Base-by-base conservation (phyloP, 2,329 filamentous ascomycete genomes). In the Pseudogymnoascus sp. region DNA sequence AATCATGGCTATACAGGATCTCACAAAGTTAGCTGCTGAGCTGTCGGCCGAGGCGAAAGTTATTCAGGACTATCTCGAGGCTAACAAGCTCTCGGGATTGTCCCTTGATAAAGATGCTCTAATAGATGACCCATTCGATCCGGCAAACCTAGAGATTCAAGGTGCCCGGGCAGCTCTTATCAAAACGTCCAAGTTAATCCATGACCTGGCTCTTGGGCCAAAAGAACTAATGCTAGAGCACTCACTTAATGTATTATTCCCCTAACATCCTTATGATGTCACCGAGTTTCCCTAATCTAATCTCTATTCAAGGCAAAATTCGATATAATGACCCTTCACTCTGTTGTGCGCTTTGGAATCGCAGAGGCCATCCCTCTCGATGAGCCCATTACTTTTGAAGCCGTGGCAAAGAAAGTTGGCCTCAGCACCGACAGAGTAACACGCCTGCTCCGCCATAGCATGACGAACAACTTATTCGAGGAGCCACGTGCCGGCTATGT, bases 281-380 rank as follows among this genome's bases (percentile, higher is more conserved):
- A 26, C 1, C 8, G 13, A 8, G 5, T 2, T 47, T 29, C 6
- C 21, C 42, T 26, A 47, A 47, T n/a, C 16, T 47, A 13, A 47
- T n/a, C 16, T 47, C 13, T 26, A 26, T 47, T 2, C 21, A 47
- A 47, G 42, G 8, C 42, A 26, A 47, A 47, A 47, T 47, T 47
- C 21, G 42, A 47, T 26, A 13, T n/a, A 13, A 47, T 47, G 33
- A 29, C 24, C 14, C 44, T 64, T 13, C 64, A 66, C 21, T 59
- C 62, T 4, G 33, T 68, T 14, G 61, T 61, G 35, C 63, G 63
- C 8, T 67, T 64, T 29, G 40, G 64, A n/a, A 64, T 68, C 19
- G 66, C 67, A 29, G 40, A 66, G 24, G 76, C 78, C 4, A 79
- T 84, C 5, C 80, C 81, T 2, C 61, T 82, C 0, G 72, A 77